A percentile compares a stretch with the other conserved stretches of the same genome.
Evolutionary conservation across 2,329 filamentous ascomycete species (phyloP).

Genomic region (Colletotrichum tropicicola): DNA sequence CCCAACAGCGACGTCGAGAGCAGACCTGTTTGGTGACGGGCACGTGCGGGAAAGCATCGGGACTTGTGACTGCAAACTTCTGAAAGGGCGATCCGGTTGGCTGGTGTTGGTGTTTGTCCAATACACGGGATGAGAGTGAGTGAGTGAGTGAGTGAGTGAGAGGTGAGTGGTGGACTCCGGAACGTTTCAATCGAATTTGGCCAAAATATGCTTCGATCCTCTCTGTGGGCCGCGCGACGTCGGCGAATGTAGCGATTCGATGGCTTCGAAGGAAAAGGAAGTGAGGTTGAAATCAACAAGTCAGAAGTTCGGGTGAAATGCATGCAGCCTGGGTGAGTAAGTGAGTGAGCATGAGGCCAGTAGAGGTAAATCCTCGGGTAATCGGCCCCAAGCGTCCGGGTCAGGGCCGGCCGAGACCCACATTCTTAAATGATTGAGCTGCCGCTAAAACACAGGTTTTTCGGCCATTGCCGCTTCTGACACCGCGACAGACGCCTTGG

Average conservation of each 20-base stretch:
- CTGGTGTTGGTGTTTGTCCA: too few species aligned
- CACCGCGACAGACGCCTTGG: background rate
- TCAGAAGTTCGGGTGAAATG: background rate
- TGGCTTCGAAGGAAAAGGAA: background rate
- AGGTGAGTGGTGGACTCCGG: too few species aligned
- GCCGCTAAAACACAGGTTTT: constrained; percentile 21
- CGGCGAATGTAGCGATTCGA: background rate
- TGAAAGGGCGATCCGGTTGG: too few species aligned
- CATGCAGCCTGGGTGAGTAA: background rate
- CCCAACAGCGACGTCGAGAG: too few species aligned
- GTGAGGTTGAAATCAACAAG: background rate
- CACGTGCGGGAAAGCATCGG: too few species aligned
- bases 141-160: background rate
- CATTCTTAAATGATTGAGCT: constrained; percentile 21
- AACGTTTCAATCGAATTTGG: too few species aligned
- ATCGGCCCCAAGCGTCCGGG: constrained; percentile 17
- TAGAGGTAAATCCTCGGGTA: constrained; percentile 16
- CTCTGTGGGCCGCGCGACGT: too few species aligned
- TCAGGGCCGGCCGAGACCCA: constrained; percentile 4
- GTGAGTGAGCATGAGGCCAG: background rate
- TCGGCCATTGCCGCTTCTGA: constrained; percentile 8
- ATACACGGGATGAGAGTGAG: too few species aligned
- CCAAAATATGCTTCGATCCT: too few species aligned
- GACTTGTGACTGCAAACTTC: too few species aligned
- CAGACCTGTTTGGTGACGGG: too few species aligned